A percentile compares a stretch with the other conserved stretches of the same genome.
Evolutionary conservation across 306 rosid genomes (phyloP).

Genomic region (Quercus wislizeni): DNA sequence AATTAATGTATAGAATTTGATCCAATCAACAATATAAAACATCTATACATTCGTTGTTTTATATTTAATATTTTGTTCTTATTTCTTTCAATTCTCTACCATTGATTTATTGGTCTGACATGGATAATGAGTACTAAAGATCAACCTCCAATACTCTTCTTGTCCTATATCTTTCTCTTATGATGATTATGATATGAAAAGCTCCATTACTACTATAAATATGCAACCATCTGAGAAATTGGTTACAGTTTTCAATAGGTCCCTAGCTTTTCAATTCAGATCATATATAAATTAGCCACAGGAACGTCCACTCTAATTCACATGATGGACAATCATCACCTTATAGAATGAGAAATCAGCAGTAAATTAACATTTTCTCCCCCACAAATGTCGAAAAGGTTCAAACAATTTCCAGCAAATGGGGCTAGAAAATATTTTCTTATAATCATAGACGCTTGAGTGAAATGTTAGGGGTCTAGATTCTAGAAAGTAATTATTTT

Average conservation of each 20-base stretch:
- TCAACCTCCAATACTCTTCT: slow-evolving; percentile 21
- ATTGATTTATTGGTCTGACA: not conserved
- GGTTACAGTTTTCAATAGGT: slow-evolving; percentile 26
- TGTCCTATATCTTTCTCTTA: slow-evolving; percentile 2
- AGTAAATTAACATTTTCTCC: slow-evolving; percentile 28
- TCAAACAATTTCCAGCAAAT: slow-evolving; percentile 22
- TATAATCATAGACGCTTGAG: slow-evolving; percentile 33
- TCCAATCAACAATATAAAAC: not conserved
- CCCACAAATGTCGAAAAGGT: slow-evolving; percentile 31
- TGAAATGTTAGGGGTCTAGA: slow-evolving; percentile 40
- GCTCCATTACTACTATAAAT: slow-evolving; percentile 7
- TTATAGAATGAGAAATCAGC: slow-evolving; percentile 38
- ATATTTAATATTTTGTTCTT: not conserved
- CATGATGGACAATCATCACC: slow-evolving; percentile 59
- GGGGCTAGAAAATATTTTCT: slow-evolving; percentile 14
- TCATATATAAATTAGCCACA: slow-evolving; percentile 42
- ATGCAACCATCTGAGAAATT: slow-evolving; percentile 15
- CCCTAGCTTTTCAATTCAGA: slow-evolving; percentile 16
- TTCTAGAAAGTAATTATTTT: slow-evolving; percentile 49
- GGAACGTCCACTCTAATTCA: slow-evolving; percentile 38
- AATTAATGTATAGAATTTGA: too few species aligned
- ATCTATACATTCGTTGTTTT: not conserved
- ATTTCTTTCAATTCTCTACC: not conserved
- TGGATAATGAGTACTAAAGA: slow-evolving; percentile 14
- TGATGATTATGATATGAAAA: slow-evolving; percentile 32